These are phyloP conservation scores for Dioscorea cayenensis DNA, from an alignment of 116 monocot genomes.

Conservation along the genomic window DNA sequence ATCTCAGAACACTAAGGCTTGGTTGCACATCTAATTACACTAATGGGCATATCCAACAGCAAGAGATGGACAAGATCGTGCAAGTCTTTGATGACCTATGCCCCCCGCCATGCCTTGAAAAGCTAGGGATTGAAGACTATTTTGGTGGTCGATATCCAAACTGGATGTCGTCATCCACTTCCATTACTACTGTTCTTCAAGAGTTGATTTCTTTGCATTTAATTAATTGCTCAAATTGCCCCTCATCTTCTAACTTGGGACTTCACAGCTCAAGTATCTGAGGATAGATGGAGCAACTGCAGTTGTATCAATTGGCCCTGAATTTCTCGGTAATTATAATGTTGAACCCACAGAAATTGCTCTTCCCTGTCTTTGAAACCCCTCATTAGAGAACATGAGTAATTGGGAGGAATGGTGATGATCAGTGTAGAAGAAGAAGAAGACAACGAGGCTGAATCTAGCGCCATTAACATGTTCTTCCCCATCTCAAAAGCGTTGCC, in stretches of 20 bases:
- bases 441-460: background rate
- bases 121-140: background rate
- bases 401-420: too few relatives aligned
- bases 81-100: slow-evolving; percentile 7
- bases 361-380: slow-evolving; percentile 16
- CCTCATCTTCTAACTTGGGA: background rate
- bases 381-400: too few relatives aligned
- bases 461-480: background rate
- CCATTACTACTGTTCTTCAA: too few relatives aligned
- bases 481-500: too few relatives aligned
- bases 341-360: background rate
- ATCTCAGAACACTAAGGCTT: too few relatives aligned
- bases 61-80: background rate
- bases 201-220: too few relatives aligned
- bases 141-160: slow-evolving; percentile 2
- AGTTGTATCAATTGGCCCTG: background rate
- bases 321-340: background rate
- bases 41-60: too few relatives aligned
- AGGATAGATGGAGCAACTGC: too few relatives aligned
- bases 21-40: too few relatives aligned
- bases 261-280: too few relatives aligned
- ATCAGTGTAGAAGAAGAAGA: too few relatives aligned
- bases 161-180: background rate
- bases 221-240: too few relatives aligned
- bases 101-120: slow-evolving; percentile 4